Conservation (phyloP, 1,284 basidiomycete genomes). For the Cystobasidium pallidum region DNA sequence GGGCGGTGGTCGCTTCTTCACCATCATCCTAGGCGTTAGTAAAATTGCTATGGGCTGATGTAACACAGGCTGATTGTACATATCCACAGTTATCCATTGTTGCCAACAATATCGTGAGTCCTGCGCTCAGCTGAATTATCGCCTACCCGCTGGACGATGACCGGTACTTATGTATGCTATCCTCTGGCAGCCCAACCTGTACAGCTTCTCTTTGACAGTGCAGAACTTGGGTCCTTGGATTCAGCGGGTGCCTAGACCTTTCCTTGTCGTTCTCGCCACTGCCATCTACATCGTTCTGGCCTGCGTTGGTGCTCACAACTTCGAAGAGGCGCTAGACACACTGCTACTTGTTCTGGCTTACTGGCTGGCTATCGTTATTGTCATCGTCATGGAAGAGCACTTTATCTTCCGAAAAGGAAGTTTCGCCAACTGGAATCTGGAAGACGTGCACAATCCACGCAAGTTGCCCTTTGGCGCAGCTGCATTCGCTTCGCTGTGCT, state of each 20-base stretch:
- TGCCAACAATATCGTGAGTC: constrained; percentile 51
- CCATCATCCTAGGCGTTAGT: constrained; percentile 53
- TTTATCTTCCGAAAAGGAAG: constrained; percentile 57
- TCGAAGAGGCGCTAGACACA: constrained; percentile 55
- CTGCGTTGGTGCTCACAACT: constrained; percentile 56
- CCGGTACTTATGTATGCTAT: not conserved
- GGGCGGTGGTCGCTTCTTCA: constrained; percentile 51
- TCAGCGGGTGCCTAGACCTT: constrained; percentile 56
- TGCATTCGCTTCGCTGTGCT: constrained; percentile 27
- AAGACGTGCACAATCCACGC: constrained; percentile 9
- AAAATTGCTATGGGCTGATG: not conserved
- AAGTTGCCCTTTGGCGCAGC: constrained; percentile 42
- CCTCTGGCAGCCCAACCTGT: constrained; percentile 4
- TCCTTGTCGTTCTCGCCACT: constrained; percentile 54
- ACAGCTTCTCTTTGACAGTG: constrained; percentile 56
- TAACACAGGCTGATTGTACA: not conserved
- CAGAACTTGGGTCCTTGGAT: constrained; percentile 55
- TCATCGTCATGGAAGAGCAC: constrained; percentile 57
- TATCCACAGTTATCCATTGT: constrained; percentile 54
- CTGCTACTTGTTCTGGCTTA: constrained; percentile 59
- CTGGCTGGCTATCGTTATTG: constrained; percentile 57
- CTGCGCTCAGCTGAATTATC: no score
- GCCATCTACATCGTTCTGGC: constrained; percentile 53
- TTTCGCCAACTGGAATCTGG: constrained; percentile 49
- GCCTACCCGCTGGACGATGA: no score